phyloP scores from a whole-genome alignment of 768 basidiomycete species.

The Sarcomyxa edulis region DNA sequence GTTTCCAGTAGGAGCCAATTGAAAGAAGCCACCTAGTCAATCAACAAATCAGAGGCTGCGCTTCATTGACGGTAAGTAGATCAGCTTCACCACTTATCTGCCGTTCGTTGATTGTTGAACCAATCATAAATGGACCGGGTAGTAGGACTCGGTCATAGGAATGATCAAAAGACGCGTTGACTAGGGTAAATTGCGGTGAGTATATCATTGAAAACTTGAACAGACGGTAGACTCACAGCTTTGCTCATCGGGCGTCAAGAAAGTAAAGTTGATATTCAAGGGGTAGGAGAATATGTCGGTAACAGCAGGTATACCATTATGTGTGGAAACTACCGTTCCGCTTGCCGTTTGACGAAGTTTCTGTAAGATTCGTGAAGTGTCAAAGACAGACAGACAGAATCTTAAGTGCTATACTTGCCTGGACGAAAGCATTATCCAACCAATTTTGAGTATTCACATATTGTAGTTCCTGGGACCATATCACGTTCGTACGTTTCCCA shows the following conservation, averaged over 20 bases:
- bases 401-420: conserved; percentile 27
- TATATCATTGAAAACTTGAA: neutral
- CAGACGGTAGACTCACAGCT: conserved; percentile 26
- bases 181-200: conserved; percentile 24
- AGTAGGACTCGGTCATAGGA: conserved; percentile 56
- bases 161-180: conserved; percentile 55
- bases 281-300: conserved; percentile 41
- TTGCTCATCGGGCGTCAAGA: conserved; percentile 24
- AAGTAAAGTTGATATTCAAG: conserved; percentile 37
- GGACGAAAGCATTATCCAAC: conserved; percentile 36
- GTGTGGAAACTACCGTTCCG: conserved; percentile 31
- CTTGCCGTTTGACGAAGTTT: conserved; percentile 35
- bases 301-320: conserved; percentile 34
- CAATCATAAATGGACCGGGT: conserved; percentile 54
- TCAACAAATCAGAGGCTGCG: conserved; percentile 2
- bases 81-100: conserved; percentile 50
- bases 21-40: conserved; percentile 48
- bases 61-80: neutral
- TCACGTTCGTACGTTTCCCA: conserved; percentile 47
- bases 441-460: conserved; percentile 65
- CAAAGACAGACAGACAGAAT: too few relatives aligned
- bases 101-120: conserved; percentile 51
- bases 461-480: conserved; percentile 54
- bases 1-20: conserved; percentile 37
- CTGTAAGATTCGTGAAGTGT: conserved; percentile 18